Evolutionary conservation across 352 stramenopile genomes (phyloP), one percentile per base, ranked within the genome.

Genomic region (Pythium pyrilobum): DNA sequence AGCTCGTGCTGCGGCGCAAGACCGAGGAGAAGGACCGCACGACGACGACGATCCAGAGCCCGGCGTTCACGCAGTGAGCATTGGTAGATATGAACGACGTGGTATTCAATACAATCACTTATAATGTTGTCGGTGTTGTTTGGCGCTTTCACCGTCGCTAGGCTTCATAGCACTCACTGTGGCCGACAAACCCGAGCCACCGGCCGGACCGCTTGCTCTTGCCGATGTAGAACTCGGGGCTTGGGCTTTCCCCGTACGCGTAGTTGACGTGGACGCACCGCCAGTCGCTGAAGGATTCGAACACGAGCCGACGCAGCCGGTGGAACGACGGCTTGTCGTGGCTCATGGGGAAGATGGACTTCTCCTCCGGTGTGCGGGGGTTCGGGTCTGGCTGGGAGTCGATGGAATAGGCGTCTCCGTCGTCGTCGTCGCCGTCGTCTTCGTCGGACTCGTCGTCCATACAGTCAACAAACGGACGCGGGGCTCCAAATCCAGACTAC

Each of bases 1-100:
- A 77, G 20, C 27, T 83, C 2, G 62, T 77, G 21, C 24, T 85
- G 39, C 50, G 58, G 0, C 50, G 50, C 23, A 53, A 53, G 34
- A 24, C 23, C 33, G 34, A 45, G 24, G 44, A 53, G 46, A 33
- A 45, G 1, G 46, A 45, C 15, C 12, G 29, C 10, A 29, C 27
- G n/a, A n/a, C n/a, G n/a, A n/a, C n/a, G n/a, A n/a, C n/a, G 24
- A 23, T 45, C 23, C 33, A 53, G 46, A 53, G 46, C 33, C 46
- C 46, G 2, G 46, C 46, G 24, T 21, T 53, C 24, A 28, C 9
- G n/a, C 5, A 29, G 23, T 29, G 23, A 31, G 18, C 1, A 5
- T 18, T 12, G 7, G 13, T 23, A 15, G 24, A 21, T 13, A 31
- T 44, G 38, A 29, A 8, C 33, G 4, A 38, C 33, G 33, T 38